Conservation (phyloP, 495 filamentous ascomycete species). For the Echria macrotheca region DNA sequence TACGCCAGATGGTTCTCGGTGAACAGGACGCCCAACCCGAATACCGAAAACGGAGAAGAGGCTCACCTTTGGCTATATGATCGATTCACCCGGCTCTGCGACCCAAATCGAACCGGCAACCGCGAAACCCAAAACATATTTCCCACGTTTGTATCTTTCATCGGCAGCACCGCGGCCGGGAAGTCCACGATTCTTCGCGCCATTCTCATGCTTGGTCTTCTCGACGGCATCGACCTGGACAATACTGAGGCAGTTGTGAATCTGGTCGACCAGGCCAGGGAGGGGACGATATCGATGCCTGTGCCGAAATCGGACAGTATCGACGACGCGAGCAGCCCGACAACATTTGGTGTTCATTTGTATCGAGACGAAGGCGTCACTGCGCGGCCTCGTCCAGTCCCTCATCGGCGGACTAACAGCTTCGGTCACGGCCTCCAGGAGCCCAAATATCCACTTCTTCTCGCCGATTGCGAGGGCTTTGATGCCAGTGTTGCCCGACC, state of each 20-base stretch:
- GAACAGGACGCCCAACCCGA: not conserved
- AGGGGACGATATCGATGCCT: not conserved
- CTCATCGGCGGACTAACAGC: not conserved
- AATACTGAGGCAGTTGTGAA: not conserved
- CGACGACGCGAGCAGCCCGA: not conserved
- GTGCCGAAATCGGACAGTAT: not conserved
- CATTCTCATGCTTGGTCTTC: constrained; percentile 3
- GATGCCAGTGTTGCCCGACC: not conserved
- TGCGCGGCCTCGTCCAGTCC: not conserved
- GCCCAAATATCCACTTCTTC: constrained; percentile 3
- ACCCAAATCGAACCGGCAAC: not conserved
- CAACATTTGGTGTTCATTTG: not conserved
- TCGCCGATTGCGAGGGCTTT: constrained; percentile 8
- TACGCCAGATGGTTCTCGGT: constrained; percentile 1
- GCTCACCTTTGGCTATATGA: constrained; percentile 8
- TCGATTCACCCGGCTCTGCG: constrained; percentile 4
- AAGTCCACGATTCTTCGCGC: constrained; percentile 5
- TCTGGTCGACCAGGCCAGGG: not conserved
- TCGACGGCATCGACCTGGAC: not conserved
- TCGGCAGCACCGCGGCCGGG: constrained; percentile 5
- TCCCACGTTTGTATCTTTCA: constrained; percentile 7
- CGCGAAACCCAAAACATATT: not conserved
- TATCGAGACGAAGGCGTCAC: not conserved
- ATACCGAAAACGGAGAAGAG: not conserved
- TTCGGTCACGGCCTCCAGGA: not conserved